phyloP scores from a whole-genome alignment of 441 rosid species.

The Adansonia gregorii region DNA sequence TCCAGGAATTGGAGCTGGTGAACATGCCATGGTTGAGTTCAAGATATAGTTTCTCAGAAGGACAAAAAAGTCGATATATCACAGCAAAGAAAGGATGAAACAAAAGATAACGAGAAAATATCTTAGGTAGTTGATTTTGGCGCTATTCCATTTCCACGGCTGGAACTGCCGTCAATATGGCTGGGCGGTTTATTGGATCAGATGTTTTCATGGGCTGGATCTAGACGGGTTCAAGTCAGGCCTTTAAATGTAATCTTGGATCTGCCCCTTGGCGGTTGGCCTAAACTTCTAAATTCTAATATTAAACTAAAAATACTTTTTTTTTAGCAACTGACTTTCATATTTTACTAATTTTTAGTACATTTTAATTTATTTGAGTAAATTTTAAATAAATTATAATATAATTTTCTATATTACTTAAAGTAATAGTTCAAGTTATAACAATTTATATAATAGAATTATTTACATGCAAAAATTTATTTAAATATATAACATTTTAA shows the following conservation, averaged over 20 bases:
- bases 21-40: conserved; percentile 44
- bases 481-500: no score
- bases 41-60: background rate
- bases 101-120: conserved; percentile 21
- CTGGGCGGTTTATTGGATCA: no score
- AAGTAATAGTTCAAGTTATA: no score
- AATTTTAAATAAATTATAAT: no score
- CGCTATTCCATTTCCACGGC: conserved; percentile 24
- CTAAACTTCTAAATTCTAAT: background rate
- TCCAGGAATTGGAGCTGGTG: conserved; percentile 54
- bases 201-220: background rate
- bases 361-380: no score
- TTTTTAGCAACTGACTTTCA: no score
- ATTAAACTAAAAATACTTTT: no score
- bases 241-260: background rate
- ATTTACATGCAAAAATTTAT: no score
- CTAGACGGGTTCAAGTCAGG: conserved; percentile 5
- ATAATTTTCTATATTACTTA: no score
- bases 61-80: background rate
- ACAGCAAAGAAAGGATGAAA: background rate
- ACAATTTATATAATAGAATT: no score
- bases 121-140: conserved; percentile 29
- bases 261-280: background rate
- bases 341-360: no score
- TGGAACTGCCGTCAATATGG: background rate